Conservation (phyloP, 2,329 filamentous ascomycete genomes). For the Ophiostoma himal-ulmi region DNA sequence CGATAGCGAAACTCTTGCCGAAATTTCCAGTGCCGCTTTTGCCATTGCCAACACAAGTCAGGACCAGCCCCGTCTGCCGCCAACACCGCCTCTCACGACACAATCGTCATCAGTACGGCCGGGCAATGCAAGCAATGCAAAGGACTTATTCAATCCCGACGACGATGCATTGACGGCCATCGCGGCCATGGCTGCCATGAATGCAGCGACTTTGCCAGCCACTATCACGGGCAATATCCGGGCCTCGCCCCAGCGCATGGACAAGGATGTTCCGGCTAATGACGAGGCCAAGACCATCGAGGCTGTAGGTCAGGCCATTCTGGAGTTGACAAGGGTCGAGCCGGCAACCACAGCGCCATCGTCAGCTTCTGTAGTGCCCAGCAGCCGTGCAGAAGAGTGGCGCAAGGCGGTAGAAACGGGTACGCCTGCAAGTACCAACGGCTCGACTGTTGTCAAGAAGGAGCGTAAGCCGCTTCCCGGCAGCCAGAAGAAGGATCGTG, state of each 20-base stretch:
- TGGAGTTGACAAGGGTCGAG: slow-evolving; percentile 11
- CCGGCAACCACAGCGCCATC: not conserved
- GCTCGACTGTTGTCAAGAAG: not conserved
- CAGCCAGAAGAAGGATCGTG: not conserved
- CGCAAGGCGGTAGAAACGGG: slow-evolving; percentile 3
- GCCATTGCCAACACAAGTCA: not conserved
- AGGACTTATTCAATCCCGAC: not conserved
- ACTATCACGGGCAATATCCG: not conserved
- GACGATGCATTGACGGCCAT: slow-evolving; percentile 1
- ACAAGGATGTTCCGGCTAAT: not conserved
- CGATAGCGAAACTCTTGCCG: not conserved
- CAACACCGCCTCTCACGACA: not conserved
- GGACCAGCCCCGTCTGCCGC: not conserved
- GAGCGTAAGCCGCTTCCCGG: slow-evolving; percentile 4
- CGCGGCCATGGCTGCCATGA: slow-evolving; percentile 8
- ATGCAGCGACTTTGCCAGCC: not conserved
- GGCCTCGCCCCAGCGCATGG: not conserved
- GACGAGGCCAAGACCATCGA: slow-evolving; percentile 4
- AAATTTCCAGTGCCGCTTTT: slow-evolving; percentile 2
- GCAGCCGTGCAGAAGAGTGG: slow-evolving; percentile 9
- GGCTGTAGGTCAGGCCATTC: slow-evolving; percentile 7
- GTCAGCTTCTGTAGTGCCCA: not conserved
- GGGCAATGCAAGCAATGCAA: not conserved
- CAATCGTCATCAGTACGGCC: not conserved
- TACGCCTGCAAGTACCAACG: not conserved